These are phyloP conservation scores for Cercis canadensis DNA, from an alignment of 306 rosid genomes.

Conservation along the genomic window DNA sequence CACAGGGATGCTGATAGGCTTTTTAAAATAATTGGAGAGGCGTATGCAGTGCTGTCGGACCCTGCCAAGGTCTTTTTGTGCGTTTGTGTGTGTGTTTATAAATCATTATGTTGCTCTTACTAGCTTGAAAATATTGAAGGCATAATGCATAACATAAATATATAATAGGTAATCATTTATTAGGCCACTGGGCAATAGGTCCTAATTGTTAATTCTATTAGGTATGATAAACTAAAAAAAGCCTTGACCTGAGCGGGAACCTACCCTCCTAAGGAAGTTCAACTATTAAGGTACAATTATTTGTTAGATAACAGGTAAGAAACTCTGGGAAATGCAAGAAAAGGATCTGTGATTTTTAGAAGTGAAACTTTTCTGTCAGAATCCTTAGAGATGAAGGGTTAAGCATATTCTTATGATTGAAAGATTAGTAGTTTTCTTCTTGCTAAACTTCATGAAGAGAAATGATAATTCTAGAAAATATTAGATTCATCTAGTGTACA, in stretches of 20 bases:
- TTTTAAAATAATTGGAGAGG: slow-evolving; percentile 90
- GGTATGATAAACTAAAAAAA: too few species aligned
- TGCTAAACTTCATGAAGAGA: not conserved
- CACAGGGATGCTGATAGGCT: slow-evolving; percentile 80
- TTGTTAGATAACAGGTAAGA: not conserved
- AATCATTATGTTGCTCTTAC: not conserved
- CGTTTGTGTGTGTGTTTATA: slow-evolving; percentile 17
- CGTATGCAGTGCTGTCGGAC: slow-evolving; percentile 86
- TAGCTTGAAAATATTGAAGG: not conserved
- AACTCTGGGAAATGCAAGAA: not conserved
- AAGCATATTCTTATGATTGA: not conserved
- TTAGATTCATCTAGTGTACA: not conserved
- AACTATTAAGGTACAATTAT: not conserved
- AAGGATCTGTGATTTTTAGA: not conserved
- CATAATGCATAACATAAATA: not conserved
- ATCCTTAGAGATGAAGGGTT: not conserved
- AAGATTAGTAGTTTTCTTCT: not conserved
- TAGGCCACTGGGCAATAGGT: not conserved
- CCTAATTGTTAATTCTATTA: not conserved
- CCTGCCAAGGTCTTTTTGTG: slow-evolving; percentile 66
- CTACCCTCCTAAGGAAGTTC: not conserved
- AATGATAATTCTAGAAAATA: too few species aligned
- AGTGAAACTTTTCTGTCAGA: not conserved
- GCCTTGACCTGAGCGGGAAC: not conserved
- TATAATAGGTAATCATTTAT: too few species aligned